Percentiles rank a stretch among this genome's conserved stretches.
phyloP scores from a whole-genome alignment of 495 filamentous ascomycete species.

The Xylaria sp. region DNA sequence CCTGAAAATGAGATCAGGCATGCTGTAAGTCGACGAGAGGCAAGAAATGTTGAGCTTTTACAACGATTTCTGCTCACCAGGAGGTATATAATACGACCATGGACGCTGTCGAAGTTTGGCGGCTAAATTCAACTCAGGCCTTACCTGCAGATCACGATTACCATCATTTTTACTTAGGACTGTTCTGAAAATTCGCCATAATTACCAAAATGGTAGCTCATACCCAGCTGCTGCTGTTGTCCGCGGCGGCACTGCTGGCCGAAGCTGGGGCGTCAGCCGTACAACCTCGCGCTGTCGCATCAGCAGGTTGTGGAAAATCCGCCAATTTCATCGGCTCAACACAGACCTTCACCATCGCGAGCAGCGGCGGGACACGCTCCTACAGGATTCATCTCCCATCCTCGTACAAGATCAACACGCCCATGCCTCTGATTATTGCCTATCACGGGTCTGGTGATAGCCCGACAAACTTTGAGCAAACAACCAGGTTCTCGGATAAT shows the following conservation, averaged over 20 bases:
- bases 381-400: constrained; percentile 7
- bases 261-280: neutral
- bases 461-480: constrained; percentile 5
- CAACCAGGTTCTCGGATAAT: neutral
- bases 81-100: no score
- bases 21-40: no score
- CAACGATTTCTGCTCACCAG: no score
- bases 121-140: neutral
- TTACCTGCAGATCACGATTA: neutral
- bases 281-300: neutral
- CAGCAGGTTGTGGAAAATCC: neutral
- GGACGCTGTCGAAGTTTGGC: neutral
- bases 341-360: constrained; percentile 2
- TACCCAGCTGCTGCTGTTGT: neutral
- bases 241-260: neutral
- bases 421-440: constrained; percentile 4
- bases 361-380: neutral
- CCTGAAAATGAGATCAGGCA: no score
- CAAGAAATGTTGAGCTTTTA: no score
- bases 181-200: neutral
- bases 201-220: neutral
- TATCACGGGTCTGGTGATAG: constrained; percentile 11
- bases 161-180: neutral
- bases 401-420: constrained; percentile 1
- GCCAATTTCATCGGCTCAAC: neutral